Conservation (phyloP, 2,329 filamentous ascomycete species). For the Claviceps sorghi region DNA sequence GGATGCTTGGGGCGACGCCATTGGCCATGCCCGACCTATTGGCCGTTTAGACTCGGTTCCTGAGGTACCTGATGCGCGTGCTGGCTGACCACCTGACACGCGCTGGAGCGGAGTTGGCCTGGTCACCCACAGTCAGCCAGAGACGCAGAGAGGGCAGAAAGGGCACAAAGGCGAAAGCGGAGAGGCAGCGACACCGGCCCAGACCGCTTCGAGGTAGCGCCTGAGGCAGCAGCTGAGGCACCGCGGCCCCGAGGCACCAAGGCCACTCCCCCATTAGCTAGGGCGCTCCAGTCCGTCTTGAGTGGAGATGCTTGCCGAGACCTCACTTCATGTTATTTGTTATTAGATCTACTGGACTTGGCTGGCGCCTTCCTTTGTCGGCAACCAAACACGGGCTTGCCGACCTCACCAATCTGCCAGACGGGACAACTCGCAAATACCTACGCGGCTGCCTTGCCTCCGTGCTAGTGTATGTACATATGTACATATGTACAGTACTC, state of each 20-base stretch:
- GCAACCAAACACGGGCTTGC: neutral
- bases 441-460: neutral
- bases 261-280: neutral
- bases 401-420: neutral
- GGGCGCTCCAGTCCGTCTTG: neutral
- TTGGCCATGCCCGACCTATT: too few species aligned
- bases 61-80: neutral
- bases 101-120: too few species aligned
- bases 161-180: too few species aligned
- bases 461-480: too few species aligned
- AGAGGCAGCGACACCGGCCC: too few species aligned
- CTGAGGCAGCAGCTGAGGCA: too few species aligned
- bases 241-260: neutral
- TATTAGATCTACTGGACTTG: neutral
- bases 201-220: neutral
- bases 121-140: too few species aligned
- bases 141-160: neutral
- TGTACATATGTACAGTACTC: too few species aligned
- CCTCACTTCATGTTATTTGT: neutral
- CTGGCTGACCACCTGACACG: neutral
- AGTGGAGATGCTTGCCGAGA: too few species aligned
- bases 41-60: too few species aligned
- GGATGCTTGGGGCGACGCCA: too few species aligned
- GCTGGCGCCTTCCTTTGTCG: neutral
- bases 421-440: neutral